Percentiles rank a stretch among this genome's conserved stretches.
phyloP scores from a whole-genome alignment of 306 rosid genomes.

The Pachyrhizus erosus region DNA sequence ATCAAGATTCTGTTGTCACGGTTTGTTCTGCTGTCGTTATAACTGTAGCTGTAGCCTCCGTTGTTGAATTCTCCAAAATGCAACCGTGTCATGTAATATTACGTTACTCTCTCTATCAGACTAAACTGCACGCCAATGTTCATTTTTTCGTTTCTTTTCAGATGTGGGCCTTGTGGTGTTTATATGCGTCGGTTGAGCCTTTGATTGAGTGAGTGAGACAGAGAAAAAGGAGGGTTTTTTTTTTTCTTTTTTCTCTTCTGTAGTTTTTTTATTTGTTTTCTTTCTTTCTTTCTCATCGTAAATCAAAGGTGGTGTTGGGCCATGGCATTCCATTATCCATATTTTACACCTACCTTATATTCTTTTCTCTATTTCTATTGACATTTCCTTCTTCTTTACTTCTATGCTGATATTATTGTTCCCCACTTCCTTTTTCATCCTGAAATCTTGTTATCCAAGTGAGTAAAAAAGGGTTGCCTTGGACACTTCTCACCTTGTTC shows the following conservation, averaged over 20 bases:
- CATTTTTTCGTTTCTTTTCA: neutral
- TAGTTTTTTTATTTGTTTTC: neutral
- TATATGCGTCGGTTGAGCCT: slow-evolving; percentile 53
- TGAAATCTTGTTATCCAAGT: slow-evolving; percentile 46
- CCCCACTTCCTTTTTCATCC: slow-evolving; percentile 36
- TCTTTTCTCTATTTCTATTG: slow-evolving; percentile 4
- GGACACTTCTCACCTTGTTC: slow-evolving; percentile 39
- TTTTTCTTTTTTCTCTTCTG: neutral
- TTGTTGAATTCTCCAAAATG: slow-evolving; percentile 50
- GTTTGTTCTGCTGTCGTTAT: slow-evolving; percentile 66
- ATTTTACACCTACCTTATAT: slow-evolving; percentile 61
- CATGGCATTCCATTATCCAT: slow-evolving; percentile 54
- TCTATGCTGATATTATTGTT: slow-evolving; percentile 38
- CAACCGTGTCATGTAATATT: slow-evolving; percentile 8
- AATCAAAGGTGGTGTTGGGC: slow-evolving; percentile 61
- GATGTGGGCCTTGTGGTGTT: slow-evolving; percentile 47
- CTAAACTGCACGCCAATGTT: slow-evolving; percentile 34
- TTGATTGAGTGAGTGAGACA: slow-evolving; percentile 53
- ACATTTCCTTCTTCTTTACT: slow-evolving; percentile 65
- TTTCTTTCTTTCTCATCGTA: neutral
- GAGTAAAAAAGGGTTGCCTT: slow-evolving; percentile 37
- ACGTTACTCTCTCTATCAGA: slow-evolving; percentile 17
- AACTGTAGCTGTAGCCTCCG: slow-evolving; percentile 43
- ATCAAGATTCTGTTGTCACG: slow-evolving; percentile 34
- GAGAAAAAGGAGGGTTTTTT: neutral